These are phyloP conservation scores for Dovyalis caffra DNA, from an alignment of 345 rosid species.

Conservation along the genomic window DNA sequence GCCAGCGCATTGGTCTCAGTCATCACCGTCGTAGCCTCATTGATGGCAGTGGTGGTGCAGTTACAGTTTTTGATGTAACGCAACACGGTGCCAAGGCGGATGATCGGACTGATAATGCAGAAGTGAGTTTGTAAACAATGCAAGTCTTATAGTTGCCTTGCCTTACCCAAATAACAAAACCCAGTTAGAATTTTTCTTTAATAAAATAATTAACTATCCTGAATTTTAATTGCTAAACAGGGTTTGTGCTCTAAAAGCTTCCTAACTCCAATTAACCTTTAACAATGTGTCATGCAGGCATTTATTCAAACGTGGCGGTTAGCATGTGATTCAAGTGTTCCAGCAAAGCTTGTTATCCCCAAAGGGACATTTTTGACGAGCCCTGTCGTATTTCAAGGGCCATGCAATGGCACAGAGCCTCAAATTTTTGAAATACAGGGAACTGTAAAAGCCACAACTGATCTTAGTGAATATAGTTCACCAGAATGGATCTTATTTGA, in stretches of 20 bases:
- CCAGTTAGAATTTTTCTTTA: too few relatives aligned
- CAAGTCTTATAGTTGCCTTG: too few relatives aligned
- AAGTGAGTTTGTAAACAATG: conserved; percentile 18
- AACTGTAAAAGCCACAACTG: conserved; percentile 38
- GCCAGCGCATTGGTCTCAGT: conserved; percentile 5
- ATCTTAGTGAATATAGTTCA: conserved; percentile 27
- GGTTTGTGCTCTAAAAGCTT: background rate
- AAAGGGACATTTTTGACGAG: conserved; percentile 40
- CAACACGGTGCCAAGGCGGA: conserved; percentile 42
- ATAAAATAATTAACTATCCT: too few relatives aligned
- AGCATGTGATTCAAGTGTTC: conserved; percentile 38
- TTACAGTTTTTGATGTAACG: conserved; percentile 42
- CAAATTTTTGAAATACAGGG: conserved; percentile 48
- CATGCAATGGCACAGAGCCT: conserved; percentile 35
- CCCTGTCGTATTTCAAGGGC: conserved; percentile 55
- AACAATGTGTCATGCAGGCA: conserved; percentile 33
- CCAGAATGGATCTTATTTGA: conserved; percentile 52
- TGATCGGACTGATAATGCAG: conserved; percentile 33
- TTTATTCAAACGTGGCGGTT: conserved; percentile 53
- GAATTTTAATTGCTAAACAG: too few relatives aligned
- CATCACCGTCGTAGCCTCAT: conserved; percentile 28
- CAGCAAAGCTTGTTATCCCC: conserved; percentile 53
- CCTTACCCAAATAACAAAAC: too few relatives aligned
- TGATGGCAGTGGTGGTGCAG: conserved; percentile 15
- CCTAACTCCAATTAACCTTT: too few relatives aligned